Evolutionary conservation across 139 green algal species (phyloP), one percentile per base, ranked within the genome.

Genomic region (Chlorella sp.): DNA sequence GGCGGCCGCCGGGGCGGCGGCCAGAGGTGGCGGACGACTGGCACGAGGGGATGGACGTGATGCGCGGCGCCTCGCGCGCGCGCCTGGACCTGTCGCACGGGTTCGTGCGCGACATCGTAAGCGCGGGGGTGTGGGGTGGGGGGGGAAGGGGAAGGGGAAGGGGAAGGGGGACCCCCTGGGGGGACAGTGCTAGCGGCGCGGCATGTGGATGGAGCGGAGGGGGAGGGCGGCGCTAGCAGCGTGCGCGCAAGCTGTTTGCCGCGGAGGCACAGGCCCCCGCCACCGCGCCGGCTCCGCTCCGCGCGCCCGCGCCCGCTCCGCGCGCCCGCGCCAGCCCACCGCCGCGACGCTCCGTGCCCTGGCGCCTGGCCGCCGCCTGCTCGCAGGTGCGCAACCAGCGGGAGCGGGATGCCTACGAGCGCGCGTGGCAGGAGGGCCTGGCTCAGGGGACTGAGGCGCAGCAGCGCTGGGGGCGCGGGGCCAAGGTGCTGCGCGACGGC

Each of bases 81-180:
- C 62, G 73, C 62, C 51, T 80, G 23, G 43, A 80, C 53, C 60
- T 80, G 23, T 31, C 40, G 23, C 74, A 80, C 31, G 74, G 74
- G 23, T 80, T 80, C 42, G 36, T 74, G 64, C 46, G 36, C 11
- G 74, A 80, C 3, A 80, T 80, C 46, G 74, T 80, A 65, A 74
- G 74, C 59, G 7, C 1, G 17, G 36, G 38, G 29, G n/a, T 41
- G 41, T 43, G 33, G n/a, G 14, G 12, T 67, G 29, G 8, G n/a
- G n/a, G n/a, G 40, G n/a, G 58, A 9, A 65, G 58, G 31, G 8
- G 31, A 41, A 23, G 15, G 8, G 31, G 12, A 42, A 12, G 17
- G n/a, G 53, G 27, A 60, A 23, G 21, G 29, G 51, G 12, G 21
- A n/a, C 6, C 25, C 27, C 53, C 19, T 25, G 2, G 27, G 53